Base-by-base conservation (phyloP, 1,139 yeast genomes). In the Yamadazyma friedrichii region DNA sequence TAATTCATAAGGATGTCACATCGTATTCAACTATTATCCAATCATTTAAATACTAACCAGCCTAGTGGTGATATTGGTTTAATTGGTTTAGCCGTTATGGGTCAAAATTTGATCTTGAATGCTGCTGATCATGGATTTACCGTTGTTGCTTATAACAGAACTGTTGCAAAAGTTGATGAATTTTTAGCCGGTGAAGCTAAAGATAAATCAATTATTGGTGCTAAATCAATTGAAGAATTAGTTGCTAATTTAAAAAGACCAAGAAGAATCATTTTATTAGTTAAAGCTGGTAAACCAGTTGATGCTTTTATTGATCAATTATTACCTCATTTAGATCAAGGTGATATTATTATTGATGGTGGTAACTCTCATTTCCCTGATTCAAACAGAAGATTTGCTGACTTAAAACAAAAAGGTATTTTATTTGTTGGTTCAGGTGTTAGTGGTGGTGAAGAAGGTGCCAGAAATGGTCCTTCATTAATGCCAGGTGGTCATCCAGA, bases 361-460 rank as follows among this genome's bases (percentile, higher is more conserved):
- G 98, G 98, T 79, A 93, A 93, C 88, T 93, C 98, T 38, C 97
- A 91, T 73, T 93, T 84, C 94, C 96, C 97, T 68, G 98, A 93
- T 74, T 70, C 97, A 46, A 89, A 89, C 85, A 89, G 98, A 76
- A 88, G 98, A 74, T 88, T 72, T 77, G 94, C 79, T 44, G 95
- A 88, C 62, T 82, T 93, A 67, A 83, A 87, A 70, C 72, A 70
- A 49, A 83, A 91, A 78, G 98, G 96, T 39, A 83, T 91, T 62
- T 76, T 83, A 54, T 93, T 89, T 59, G 98, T 93, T 52, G 98
- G 98, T 60, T 88, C 96, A 50, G 98, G 98, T 85, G 98, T 93
- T 52, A 93, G 98, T 58, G 98, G 98, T 74, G 98, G 98, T 78
- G 98, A 93, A 75, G 98, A 93, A 70, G 98, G 98, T 80, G 98